Percentiles rank a stretch among this genome's conserved stretches.
Evolutionary conservation across 805 yeast species (phyloP).

Genomic region (Lipomyces starkeyi): DNA sequence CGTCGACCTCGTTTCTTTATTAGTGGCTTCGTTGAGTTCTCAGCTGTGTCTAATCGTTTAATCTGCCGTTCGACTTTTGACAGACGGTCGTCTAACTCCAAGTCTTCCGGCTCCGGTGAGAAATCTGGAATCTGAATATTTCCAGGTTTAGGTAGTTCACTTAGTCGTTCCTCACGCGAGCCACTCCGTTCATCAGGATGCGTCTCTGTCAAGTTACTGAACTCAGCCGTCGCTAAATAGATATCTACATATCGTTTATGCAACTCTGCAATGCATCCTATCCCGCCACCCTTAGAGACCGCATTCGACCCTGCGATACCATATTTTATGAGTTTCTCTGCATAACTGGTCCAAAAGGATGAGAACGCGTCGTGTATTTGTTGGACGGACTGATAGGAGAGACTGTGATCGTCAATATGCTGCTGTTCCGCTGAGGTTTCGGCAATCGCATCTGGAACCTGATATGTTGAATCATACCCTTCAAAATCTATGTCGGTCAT

Average conservation of each 20-base stretch:
- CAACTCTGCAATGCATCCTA: neutral
- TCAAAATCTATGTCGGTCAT: neutral
- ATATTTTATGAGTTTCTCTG: neutral
- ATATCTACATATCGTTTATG: slow-evolving; percentile 12
- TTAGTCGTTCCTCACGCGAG: neutral
- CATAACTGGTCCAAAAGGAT: slow-evolving; percentile 14
- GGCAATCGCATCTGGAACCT: neutral
- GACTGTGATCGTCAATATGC: slow-evolving; percentile 21
- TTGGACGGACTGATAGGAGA: slow-evolving; percentile 26
- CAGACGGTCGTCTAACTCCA: neutral
- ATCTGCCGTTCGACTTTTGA: neutral
- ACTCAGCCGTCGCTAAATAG: slow-evolving; percentile 8
- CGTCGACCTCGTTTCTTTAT: neutral
- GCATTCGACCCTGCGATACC: neutral
- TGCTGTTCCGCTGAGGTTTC: neutral
- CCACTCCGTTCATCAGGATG: neutral
- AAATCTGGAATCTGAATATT: neutral
- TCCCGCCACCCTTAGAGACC: neutral
- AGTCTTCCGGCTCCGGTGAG: neutral
- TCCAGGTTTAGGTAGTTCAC: neutral
- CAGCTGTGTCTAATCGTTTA: neutral
- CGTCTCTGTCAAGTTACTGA: neutral
- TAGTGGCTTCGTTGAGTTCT: neutral
- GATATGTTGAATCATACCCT: neutral
- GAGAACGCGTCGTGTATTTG: slow-evolving; percentile 21